phyloP scores from a whole-genome alignment of 78 protist genomes.

The Cavenderia fasciculata region DNA sequence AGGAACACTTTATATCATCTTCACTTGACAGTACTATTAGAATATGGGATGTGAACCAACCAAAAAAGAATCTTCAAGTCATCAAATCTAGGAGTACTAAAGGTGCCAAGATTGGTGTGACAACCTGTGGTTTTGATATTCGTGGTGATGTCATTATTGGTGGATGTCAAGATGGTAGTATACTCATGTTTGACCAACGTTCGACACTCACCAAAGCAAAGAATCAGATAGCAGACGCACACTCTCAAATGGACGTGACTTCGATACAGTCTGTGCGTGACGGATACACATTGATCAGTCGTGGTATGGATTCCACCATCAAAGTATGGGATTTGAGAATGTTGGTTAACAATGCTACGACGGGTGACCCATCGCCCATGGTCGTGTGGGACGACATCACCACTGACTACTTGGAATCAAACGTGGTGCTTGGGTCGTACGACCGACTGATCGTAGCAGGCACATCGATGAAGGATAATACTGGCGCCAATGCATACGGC shows the following conservation, averaged over 20 bases:
- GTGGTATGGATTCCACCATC: conserved; percentile 78
- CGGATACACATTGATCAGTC: conserved; percentile 17
- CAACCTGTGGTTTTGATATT: conserved; percentile 24
- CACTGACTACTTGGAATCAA: conserved; percentile 31
- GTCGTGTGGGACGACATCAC: conserved; percentile 14
- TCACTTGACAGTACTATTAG: conserved; percentile 81
- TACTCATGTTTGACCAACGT: conserved; percentile 32
- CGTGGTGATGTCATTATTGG: conserved; percentile 61
- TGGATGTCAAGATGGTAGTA: conserved; percentile 63
- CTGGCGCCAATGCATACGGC: conserved; percentile 40
- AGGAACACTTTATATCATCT: conserved; percentile 43
- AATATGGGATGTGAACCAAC: conserved; percentile 79
- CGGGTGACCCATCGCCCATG: conserved; percentile 6
- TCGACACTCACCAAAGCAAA: conserved; percentile 1
- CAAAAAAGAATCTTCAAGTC: conserved; percentile 37
- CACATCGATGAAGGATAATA: conserved; percentile 35
- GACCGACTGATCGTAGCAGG: conserved; percentile 81
- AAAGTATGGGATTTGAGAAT: conserved; percentile 85
- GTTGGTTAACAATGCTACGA: too few species aligned
- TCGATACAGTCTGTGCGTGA: conserved; percentile 51
- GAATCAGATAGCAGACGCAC: conserved; percentile 50
- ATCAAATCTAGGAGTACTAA: conserved; percentile 33
- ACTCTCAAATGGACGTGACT: conserved; percentile 11
- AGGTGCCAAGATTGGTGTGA: conserved; percentile 44
- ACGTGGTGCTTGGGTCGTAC: conserved; percentile 58